Evolutionary conservation across 2,329 filamentous ascomycete species (phyloP).

Genomic region (Hymenoscyphus occultus): DNA sequence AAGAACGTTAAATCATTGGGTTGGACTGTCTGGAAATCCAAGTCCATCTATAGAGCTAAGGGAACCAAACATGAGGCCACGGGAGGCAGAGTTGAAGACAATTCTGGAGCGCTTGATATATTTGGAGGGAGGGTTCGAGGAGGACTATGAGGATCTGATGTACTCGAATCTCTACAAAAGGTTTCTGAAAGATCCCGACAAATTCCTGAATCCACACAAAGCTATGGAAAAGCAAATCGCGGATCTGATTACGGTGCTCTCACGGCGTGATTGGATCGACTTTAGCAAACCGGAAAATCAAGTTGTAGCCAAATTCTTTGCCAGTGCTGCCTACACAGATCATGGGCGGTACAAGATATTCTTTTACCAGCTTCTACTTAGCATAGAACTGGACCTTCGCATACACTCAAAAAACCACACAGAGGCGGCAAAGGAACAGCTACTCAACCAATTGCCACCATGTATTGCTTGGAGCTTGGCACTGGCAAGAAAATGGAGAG

Average conservation of each 20-base stretch:
- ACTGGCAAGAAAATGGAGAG: constrained; percentile 69
- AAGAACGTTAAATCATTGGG: constrained; percentile 69
- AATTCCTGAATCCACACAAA: constrained; percentile 56
- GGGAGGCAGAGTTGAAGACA: constrained; percentile 55
- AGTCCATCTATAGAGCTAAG: constrained; percentile 56
- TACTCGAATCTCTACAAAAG: constrained; percentile 65
- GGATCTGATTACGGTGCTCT: constrained; percentile 67
- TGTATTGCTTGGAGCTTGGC: constrained; percentile 71
- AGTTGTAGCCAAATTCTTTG: constrained; percentile 70
- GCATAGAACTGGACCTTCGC: constrained; percentile 67
- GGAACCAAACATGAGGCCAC: constrained; percentile 57
- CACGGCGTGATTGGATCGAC: constrained; percentile 69
- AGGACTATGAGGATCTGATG: constrained; percentile 54
- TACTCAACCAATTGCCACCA: constrained; percentile 63
- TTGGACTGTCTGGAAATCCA: constrained; percentile 54
- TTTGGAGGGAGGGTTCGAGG: constrained; percentile 54
- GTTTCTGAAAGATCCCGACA: constrained; percentile 66
- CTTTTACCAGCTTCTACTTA: constrained; percentile 74
- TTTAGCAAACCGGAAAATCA: constrained; percentile 69
- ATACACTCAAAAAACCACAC: constrained; percentile 61
- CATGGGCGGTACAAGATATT: constrained; percentile 57
- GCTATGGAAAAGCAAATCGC: constrained; percentile 69
- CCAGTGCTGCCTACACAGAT: constrained; percentile 55
- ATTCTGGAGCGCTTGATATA: constrained; percentile 59
- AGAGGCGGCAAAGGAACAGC: constrained; percentile 62